Conservation (phyloP, 345 rosid species). For the Carallia pectinifolia region DNA sequence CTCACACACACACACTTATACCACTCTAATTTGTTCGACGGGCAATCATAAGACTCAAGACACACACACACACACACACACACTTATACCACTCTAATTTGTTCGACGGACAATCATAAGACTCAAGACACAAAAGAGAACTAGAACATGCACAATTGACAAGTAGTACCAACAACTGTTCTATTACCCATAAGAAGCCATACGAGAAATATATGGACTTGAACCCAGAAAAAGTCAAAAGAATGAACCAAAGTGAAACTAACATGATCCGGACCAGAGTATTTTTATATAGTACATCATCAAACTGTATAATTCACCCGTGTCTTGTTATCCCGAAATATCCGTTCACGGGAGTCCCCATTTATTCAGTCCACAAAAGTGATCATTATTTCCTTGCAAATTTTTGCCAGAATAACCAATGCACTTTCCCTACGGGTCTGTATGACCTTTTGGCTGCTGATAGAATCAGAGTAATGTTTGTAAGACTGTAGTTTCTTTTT, state of each 20-base stretch:
- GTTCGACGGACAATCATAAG: no score
- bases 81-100: background rate
- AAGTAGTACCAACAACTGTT: background rate
- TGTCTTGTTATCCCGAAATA: conserved; percentile 2
- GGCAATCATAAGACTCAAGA: no score
- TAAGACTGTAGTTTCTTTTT: no score
- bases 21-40: background rate
- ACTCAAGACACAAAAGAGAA: no score
- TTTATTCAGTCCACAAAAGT: background rate
- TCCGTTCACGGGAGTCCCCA: conserved; percentile 15
- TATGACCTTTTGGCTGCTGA: no score
- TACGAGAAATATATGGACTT: background rate
- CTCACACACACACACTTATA: no score
- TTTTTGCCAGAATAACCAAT: no score
- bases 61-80: no score
- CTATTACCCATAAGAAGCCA: background rate
- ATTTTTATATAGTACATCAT: background rate
- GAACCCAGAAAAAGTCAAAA: background rate
- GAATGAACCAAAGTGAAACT: no score
- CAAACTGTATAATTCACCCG: background rate
- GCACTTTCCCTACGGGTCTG: background rate
- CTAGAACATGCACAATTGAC: background rate
- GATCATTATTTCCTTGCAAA: background rate
- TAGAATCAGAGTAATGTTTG: no score
- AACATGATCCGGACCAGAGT: background rate